Base-by-base conservation (phyloP, 306 rosid species). In the Hippophae tibetana region DNA sequence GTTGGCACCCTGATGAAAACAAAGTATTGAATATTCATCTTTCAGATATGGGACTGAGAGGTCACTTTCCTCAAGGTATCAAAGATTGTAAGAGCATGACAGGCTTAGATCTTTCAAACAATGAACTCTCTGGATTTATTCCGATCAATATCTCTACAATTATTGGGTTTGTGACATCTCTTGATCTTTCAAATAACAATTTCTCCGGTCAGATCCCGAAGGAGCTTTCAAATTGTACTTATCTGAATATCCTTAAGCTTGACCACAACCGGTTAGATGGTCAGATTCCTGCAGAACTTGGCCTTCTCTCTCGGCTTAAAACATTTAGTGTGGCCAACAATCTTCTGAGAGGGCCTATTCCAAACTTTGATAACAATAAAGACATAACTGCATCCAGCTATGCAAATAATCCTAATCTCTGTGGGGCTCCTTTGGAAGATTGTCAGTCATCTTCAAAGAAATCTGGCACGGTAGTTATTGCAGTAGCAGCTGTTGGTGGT, bases 1-100 rank as follows among this genome's bases (percentile, higher is more conserved):
- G 97, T 74, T 90, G 97, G 97, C 94, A 90, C 75, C 89, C 90
- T 61, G 83, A 81, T 54, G 97, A 90, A 76, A 82, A 80, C 66
- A 80, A 42, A 64, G 95, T 90, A 45, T 57, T 86, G 44, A 90
- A 83, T 54, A 78, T 90, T 47, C 67, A 52, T 56, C 74, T 90
- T 56, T 70, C 85, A 0, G 83, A 77, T 60, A 77, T 78, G 85
- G 95, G 95, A 53, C 95, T 90, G 48, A 79, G 72, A 71, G 97
- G 95, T 25, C 65, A 51, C 46, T 86, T 90, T 74, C 97, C 95
- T 14, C 47, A 5, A 0, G 79, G 52, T 13, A 42, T 90, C 56
- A 1, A 0, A 42, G 80, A 86, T 42, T 89, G 97, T 72, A 38
- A 89, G 0, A 86, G 87, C 71, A 67, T 89, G 61, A 89, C 92